phyloP scores from a whole-genome alignment of 495 filamentous ascomycete genomes.

The Penicillium cataractarum region DNA sequence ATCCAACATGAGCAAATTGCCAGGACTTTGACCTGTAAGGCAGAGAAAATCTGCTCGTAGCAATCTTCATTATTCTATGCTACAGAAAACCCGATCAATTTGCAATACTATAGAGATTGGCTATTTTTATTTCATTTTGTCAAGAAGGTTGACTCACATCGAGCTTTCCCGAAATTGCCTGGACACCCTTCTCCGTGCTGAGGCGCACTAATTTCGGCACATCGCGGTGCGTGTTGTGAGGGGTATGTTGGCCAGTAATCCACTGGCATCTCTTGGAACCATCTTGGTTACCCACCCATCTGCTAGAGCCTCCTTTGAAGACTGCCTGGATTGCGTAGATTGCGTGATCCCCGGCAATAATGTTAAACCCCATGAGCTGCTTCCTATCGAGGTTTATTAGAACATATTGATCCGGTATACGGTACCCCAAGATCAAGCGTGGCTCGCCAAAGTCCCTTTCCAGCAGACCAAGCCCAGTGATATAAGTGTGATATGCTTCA shows the following conservation, averaged over 20 bases:
- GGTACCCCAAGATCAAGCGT: conserved; percentile 7
- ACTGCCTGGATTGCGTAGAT: conserved; percentile 8
- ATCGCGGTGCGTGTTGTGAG: not conserved
- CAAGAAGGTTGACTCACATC: conserved; percentile 3
- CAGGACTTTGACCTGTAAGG: not conserved
- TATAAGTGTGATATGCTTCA: conserved; percentile 8
- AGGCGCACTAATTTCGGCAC: conserved; percentile 1
- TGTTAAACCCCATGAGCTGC: conserved; percentile 7
- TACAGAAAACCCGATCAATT: conserved; percentile 7
- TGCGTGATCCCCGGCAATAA: not conserved
- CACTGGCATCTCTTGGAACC: not conserved
- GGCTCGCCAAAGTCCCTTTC: not conserved
- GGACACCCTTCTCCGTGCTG: conserved; percentile 4
- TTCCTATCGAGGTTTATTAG: not conserved
- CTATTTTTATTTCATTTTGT: not conserved
- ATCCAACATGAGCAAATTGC: not conserved
- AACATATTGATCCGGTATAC: conserved; percentile 9
- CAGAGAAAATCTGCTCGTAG: not conserved
- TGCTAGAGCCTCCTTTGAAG: not conserved
- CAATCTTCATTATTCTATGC: not conserved
- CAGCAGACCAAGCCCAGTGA: conserved; percentile 9
- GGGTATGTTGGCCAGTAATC: not conserved
- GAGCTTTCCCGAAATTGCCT: conserved; percentile 5
- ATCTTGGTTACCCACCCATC: conserved; percentile 4
- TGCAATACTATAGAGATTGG: conserved; percentile 7